Conservation (phyloP, 129 eudicot species). For the Lonicera japonica region DNA sequence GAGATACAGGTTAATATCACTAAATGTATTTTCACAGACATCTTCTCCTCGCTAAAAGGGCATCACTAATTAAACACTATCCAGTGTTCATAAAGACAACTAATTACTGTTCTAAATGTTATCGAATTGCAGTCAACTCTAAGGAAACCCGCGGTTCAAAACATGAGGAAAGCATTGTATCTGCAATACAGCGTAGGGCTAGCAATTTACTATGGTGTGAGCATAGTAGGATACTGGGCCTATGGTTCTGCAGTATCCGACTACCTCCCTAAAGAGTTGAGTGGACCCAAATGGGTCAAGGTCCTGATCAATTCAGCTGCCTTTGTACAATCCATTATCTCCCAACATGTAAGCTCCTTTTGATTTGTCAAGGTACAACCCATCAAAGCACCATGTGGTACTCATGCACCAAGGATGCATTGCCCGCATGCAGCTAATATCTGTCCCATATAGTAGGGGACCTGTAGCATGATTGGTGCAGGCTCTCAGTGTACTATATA, state of each 20-base stretch:
- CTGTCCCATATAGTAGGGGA: too few relatives aligned
- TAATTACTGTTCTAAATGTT: background rate
- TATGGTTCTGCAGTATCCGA: constrained; percentile 44
- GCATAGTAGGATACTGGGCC: constrained; percentile 51
- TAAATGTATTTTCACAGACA: background rate
- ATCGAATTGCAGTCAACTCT: constrained; percentile 37
- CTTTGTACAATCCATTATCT: constrained; percentile 42
- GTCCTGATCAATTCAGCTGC: constrained; percentile 30
- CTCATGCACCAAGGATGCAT: too few relatives aligned
- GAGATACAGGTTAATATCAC: constrained; percentile 38
- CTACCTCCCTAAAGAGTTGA: constrained; percentile 37
- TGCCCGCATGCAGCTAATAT: too few relatives aligned
- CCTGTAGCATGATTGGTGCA: too few relatives aligned
- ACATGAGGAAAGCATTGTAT: constrained; percentile 55
- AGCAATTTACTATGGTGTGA: constrained; percentile 42
- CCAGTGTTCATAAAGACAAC: background rate
- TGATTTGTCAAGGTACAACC: background rate
- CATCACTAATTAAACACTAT: background rate
- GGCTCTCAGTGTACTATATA: too few relatives aligned
- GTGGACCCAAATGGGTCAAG: constrained; percentile 57
- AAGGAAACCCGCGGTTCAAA: constrained; percentile 34
- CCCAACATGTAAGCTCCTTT: constrained; percentile 48
- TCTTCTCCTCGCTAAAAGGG: background rate
- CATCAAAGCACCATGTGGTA: too few relatives aligned
- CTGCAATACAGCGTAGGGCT: constrained; percentile 43